Base-by-base conservation (phyloP, 371 early-diverging fungal genomes). In the Saksenaea vasiformis region DNA sequence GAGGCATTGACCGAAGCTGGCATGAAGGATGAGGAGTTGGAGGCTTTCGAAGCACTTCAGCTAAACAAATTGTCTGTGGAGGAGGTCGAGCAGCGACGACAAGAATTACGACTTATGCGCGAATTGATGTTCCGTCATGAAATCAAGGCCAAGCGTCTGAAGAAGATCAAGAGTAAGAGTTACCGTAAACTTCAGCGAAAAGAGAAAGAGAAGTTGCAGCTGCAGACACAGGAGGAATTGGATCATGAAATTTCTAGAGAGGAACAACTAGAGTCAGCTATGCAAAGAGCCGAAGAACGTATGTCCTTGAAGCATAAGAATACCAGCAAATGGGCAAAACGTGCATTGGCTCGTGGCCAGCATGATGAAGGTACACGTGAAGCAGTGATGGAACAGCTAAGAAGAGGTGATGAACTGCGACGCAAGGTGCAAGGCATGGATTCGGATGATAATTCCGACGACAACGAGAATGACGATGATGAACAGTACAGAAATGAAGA, bases 151-250 rank as follows among this genome's bases (percentile, higher is more conserved):
- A 97, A 94, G 76, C 88, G 95, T 60, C 80, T 93, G 36, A 91
- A 95, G 58, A 98, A 98, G 83, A 98, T 98, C 79, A 98, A 98
- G 82, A 91, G 92, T 80, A 97, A 97, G 77, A 80, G 93, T 11
- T 98, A 93, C 71, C 89, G 93, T 54, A 90, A 92, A 67, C 86
- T 98, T 34, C 79, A 84, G 64, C 90, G 89, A 64, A 90, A 92
- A 71, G 93, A 92, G 66, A 84, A 81, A 65, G 67, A 72, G 67
- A 69, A 73, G 39, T 31, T 82, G 51, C 87, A 90, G 60, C 56
- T 61, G 28, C 73, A 76, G 56, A 51, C 66, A 1, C 38, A 65
- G 9, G 66, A 62, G n/a, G 83, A 90, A 47, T 71, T 91, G 36
- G 94, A 95, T 70, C 91, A 93, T 13, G 91, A 92, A 37, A 67